phyloP scores from a whole-genome alignment of 768 basidiomycete species.

The Omphalotus guepiniiformis region DNA sequence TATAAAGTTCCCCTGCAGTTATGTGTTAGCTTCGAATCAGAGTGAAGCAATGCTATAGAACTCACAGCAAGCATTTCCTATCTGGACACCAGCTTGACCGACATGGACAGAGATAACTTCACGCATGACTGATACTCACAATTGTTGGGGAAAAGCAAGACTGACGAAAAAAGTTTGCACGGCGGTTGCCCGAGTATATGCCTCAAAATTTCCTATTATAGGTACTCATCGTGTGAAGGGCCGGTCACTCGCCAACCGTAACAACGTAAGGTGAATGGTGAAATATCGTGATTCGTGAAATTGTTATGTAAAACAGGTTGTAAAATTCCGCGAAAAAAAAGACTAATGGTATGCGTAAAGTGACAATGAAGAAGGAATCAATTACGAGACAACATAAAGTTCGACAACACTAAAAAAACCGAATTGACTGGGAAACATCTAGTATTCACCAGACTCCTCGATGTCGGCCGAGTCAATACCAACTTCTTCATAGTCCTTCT shows the following conservation, averaged over 20 bases:
- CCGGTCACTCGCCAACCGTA: too few species aligned
- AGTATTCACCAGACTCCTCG: slow-evolving; percentile 65
- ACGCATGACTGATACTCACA: slow-evolving; percentile 43
- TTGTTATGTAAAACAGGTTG: too few species aligned
- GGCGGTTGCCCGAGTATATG: too few species aligned
- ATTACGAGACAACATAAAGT: slow-evolving; percentile 5
- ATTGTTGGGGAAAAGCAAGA: neutral
- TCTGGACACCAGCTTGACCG: slow-evolving; percentile 95
- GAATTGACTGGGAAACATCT: slow-evolving; percentile 13
- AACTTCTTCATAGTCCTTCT: slow-evolving; percentile 93
- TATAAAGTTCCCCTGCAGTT: slow-evolving; percentile 89
- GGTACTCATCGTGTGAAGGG: too few species aligned
- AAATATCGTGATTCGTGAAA: neutral
- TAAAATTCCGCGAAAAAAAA: neutral
- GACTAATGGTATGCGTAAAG: slow-evolving; percentile 1
- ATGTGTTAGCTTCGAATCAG: slow-evolving; percentile 16
- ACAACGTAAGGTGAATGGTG: neutral
- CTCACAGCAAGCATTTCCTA: slow-evolving; percentile 95
- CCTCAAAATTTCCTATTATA: too few species aligned
- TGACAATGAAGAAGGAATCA: neutral
- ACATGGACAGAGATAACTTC: slow-evolving; percentile 97
- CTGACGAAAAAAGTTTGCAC: too few species aligned
- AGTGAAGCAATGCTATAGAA: slow-evolving; percentile 18
- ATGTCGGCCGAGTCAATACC: slow-evolving; percentile 72
- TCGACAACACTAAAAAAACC: neutral